Conservation (phyloP, 495 filamentous ascomycete species). For the Tuber microsphaerosporum region DNA sequence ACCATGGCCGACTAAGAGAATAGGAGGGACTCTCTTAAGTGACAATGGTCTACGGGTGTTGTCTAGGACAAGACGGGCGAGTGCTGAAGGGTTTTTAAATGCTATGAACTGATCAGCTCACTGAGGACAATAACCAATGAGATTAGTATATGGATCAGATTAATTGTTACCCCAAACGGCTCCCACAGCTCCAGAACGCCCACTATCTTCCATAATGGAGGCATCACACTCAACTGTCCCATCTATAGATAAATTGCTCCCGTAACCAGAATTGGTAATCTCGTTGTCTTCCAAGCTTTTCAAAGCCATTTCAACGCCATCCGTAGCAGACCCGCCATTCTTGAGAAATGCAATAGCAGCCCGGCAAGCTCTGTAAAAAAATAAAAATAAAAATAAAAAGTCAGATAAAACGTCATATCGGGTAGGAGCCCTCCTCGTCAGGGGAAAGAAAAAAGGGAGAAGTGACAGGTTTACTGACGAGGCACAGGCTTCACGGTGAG, state of each 20-base stretch:
- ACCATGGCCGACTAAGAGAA: conserved; percentile 77
- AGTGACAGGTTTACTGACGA: conserved; percentile 56
- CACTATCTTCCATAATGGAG: conserved; percentile 79
- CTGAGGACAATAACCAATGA: background rate
- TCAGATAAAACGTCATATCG: background rate
- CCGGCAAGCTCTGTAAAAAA: conserved; percentile 59
- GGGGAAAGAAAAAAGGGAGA: background rate
- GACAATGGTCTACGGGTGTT: conserved; percentile 63
- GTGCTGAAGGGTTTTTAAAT: conserved; percentile 81
- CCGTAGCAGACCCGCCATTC: conserved; percentile 68
- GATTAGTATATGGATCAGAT: background rate
- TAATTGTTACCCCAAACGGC: conserved; percentile 64
- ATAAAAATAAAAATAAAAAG: background rate
- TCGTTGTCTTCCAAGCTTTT: conserved; percentile 81
- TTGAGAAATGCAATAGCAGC: conserved; percentile 71
- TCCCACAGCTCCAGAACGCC: conserved; percentile 85
- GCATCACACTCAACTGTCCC: conserved; percentile 92
- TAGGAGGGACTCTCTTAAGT: conserved; percentile 81
- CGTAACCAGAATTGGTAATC: conserved; percentile 93
- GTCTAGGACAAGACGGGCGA: conserved; percentile 77
- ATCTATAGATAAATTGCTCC: conserved; percentile 87
- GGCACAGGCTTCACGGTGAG: conserved; percentile 76
- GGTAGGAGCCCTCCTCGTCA: background rate
- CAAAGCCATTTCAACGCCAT: conserved; percentile 89
- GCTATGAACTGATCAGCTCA: conserved; percentile 48